These are phyloP conservation scores for Claviceps sp. DNA, from an alignment of 2,329 filamentous ascomycete genomes.

Conservation along the genomic window DNA sequence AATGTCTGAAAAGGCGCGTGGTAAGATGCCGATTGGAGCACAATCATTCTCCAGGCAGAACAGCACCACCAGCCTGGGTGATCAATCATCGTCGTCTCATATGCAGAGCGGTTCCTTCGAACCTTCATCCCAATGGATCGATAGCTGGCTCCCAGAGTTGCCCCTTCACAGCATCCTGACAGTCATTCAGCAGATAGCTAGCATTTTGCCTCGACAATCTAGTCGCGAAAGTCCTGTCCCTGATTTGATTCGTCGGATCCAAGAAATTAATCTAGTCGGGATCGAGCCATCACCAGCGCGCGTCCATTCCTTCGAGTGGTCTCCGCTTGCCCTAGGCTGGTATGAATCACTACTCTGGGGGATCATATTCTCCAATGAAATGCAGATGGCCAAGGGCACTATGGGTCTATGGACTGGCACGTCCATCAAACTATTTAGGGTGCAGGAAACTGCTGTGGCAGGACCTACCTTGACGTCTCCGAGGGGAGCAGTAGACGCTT, in stretches of 20 bases:
- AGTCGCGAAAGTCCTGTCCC: conserved; percentile 28
- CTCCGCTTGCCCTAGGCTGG: conserved; percentile 79
- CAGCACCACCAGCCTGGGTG: conserved; percentile 68
- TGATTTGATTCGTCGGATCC: conserved; percentile 40
- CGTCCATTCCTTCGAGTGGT: conserved; percentile 91
- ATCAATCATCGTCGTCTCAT: conserved; percentile 45
- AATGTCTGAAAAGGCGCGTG: conserved; percentile 94
- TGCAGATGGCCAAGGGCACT: conserved; percentile 74
- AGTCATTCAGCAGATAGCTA: conserved; percentile 54
- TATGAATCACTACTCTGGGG: conserved; percentile 92
- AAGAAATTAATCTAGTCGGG: conserved; percentile 48
- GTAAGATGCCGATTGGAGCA: conserved; percentile 81
- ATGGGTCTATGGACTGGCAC: conserved; percentile 94
- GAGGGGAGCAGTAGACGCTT: conserved; percentile 81
- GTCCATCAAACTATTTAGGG: conserved; percentile 72
- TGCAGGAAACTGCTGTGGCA: conserved; percentile 69
- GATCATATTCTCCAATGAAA: conserved; percentile 81
- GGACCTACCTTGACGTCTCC: conserved; percentile 75
- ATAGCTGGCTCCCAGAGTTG: conserved; percentile 84
- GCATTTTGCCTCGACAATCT: conserved; percentile 40
- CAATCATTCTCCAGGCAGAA: conserved; percentile 82
- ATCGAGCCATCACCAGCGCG: conserved; percentile 64
- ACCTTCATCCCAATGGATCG: conserved; percentile 75
- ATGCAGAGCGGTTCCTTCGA: conserved; percentile 50
- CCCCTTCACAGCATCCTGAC: conserved; percentile 78